Percentiles rank a stretch among this genome's conserved stretches.
phyloP scores from a whole-genome alignment of 192 early-diverging fungal species.

The Rhizoclosmatium globosum region DNA sequence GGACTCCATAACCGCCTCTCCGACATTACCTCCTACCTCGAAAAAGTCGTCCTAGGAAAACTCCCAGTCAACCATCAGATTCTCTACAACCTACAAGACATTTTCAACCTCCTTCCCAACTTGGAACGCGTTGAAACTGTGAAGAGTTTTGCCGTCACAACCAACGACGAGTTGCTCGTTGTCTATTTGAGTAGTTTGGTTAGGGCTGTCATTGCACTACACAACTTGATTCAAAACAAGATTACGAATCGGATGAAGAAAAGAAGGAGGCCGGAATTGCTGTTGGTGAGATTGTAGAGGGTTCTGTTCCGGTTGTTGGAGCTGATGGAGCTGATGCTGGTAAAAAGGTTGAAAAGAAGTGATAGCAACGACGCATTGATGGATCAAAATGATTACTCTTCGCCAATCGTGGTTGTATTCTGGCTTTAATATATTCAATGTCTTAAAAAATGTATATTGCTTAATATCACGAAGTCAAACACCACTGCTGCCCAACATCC shows the following conservation, averaged over 20 bases:
- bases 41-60: constrained; percentile 84
- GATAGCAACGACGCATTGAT: no score
- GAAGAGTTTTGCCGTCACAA: constrained; percentile 87
- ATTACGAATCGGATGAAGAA: constrained; percentile 85
- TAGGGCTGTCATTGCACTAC: constrained; percentile 94
- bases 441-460: no score
- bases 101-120: constrained; percentile 97
- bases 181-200: constrained; percentile 94
- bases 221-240: constrained; percentile 98
- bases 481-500: no score
- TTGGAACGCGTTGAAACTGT: constrained; percentile 81
- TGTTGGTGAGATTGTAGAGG: neutral
- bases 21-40: constrained; percentile 88
- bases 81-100: constrained; percentile 98
- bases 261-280: constrained; percentile 45
- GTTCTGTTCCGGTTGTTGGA: constrained; percentile 24
- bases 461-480: no score
- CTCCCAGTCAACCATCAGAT: constrained; percentile 97
- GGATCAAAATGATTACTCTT: no score
- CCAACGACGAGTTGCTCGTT: constrained; percentile 95
- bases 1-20: constrained; percentile 85
- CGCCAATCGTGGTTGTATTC: no score
- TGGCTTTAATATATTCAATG: no score
- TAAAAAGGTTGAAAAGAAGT: neutral
- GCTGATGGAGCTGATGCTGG: constrained; percentile 15